Base-by-base conservation (phyloP, 176 grass and related monocot species). In the Juncus inflexus region DNA sequence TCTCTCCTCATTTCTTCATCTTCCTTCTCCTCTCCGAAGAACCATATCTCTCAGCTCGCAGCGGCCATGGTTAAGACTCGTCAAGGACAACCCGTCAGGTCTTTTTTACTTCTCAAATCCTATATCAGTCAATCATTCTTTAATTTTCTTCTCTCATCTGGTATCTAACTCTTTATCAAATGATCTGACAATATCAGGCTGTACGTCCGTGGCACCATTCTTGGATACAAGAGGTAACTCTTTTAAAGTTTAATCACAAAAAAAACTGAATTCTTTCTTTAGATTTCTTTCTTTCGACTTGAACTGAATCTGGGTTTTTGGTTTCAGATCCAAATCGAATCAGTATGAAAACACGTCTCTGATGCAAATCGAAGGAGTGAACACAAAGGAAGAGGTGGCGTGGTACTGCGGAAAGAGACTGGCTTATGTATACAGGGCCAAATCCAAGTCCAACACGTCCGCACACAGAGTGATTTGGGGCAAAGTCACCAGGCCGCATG, bases 361-460 rank as follows among this genome's bases (percentile, higher is more conserved):
- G 67, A 67, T 83, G 37, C 82, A 83, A 75, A 80, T 85, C 41
- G 79, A 91, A 50, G 85, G 73, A 15, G 76, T 95, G 50, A 86
- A 43, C 85, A 89, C 68, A 12, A 83, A 85, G 75, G 85, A 89
- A 55, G 81, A 83, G 35, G 85, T 86, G 2, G 65, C 68, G 0
- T 89, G 68, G 64, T 89, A 95, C 79, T 67, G 78, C 42, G 79
- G 85, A 65, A 89, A 83, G 81, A 63, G 76, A 50, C 71, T 89
- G 72, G 88, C 88, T 4, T 87, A 91, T 61, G 50, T 91, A 54
- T 91, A 91, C 84, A 91, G 81, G 83, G 88, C 79, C 60, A 82
- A 83, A 78, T 74, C 85, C 61, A 95, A 75, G 76, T 83, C 78
- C 38, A 65, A 66, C n/a, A 78, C 64, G 15, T 64, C 64, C 50